phyloP scores from a whole-genome alignment of 257 asterid genomes.

The Linderniella brevidens region DNA sequence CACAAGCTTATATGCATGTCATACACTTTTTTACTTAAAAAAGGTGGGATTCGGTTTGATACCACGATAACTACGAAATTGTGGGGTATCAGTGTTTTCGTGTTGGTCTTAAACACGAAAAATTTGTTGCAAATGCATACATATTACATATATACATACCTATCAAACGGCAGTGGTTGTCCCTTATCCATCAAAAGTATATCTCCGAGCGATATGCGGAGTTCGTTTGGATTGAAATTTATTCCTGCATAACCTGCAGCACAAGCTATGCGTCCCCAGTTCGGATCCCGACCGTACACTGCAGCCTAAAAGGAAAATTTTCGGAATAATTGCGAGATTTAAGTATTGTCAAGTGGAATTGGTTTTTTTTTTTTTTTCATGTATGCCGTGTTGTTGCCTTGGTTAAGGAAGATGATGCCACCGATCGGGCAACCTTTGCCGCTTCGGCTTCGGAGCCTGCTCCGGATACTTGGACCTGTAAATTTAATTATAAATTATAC shows the following conservation, averaged over 20 bases:
- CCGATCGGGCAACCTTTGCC: conserved; percentile 81
- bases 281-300: conserved; percentile 90
- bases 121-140: too few species aligned
- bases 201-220: conserved; percentile 71
- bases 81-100: too few species aligned
- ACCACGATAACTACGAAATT: too few species aligned
- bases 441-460: conserved; percentile 78
- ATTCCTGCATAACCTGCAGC: conserved; percentile 95
- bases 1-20: too few species aligned
- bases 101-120: too few species aligned
- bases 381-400: conserved; percentile 36
- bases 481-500: conserved; percentile 7
- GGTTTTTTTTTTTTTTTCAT: not conserved
- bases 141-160: too few species aligned
- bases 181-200: conserved; percentile 74
- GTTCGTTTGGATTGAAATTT: conserved; percentile 47
- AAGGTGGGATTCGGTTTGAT: too few species aligned
- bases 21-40: too few species aligned
- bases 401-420: conserved; percentile 82
- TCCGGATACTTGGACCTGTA: conserved; percentile 72
- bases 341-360: not conserved
- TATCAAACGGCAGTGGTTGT: conserved; percentile 79
- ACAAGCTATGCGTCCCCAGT: conserved; percentile 97
- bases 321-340: not conserved
- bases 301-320: conserved; percentile 47